Base-by-base conservation (phyloP, 257 asterid species). In the Solanum tarijense region DNA sequence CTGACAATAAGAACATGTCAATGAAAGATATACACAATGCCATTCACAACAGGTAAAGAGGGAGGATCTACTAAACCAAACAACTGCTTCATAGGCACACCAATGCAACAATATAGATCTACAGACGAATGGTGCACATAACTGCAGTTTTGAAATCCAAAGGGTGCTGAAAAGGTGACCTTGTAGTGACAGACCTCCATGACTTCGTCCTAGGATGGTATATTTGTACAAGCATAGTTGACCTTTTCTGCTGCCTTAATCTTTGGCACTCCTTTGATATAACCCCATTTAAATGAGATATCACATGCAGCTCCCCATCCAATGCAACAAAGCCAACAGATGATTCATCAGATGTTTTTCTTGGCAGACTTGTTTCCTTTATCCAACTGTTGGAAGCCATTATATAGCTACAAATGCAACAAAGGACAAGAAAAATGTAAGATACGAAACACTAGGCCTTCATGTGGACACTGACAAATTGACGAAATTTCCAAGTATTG, bases 251-350 rank as follows among this genome's bases (percentile, higher is more conserved):
- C 87, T 91, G 94, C 81, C 95, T 93, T 69, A 87, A 35, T 83
- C 92, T 90, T 62, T 90, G 83, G 83, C 92, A 48, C 81, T 94
- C 93, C 31, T 91, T 46, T 46, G 91, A 35, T 35, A 89, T 91
- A 23, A 66, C 75, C 81, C 89, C 92, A 66, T 36, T 92, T 83
- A 92, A 25, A 86, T 89, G 92, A 60, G 91, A 89, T 35, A 95
- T 88, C 58, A 96, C 89, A 90, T 95, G 93, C 79, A 96, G 94
- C 91, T 96, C 96, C 86, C 95, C 94, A 29, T 94, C 94, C 88
- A 95, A 83, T 1, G 95, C 94, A 85, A 93, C 94, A 87, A 95
- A 95, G 39, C 99, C 99, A 35, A 95, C 96, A 35, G 95, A 89
- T 55, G 93, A 79, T 55, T 93, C 93, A 87, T 92, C 92, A 4